Evolutionary conservation across 2,329 filamentous ascomycete genomes (phyloP).

Genomic region (Trichoderma cornu-damae): DNA sequence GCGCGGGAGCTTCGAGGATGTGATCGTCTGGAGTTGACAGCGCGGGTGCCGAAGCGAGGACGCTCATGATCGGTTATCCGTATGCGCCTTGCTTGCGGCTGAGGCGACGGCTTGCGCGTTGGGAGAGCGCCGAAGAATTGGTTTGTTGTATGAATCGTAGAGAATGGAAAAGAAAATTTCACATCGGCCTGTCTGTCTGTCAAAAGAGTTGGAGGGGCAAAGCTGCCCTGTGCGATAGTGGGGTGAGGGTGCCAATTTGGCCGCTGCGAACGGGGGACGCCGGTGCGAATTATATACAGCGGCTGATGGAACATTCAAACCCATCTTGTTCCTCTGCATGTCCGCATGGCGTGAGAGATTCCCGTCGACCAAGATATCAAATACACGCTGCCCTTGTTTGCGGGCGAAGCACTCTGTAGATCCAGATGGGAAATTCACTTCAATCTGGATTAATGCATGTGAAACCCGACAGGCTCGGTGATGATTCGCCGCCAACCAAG

Average conservation of each 20-base stretch:
- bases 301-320: too few species aligned
- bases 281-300: background rate
- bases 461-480: background rate
- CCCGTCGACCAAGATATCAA: background rate
- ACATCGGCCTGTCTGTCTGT: background rate
- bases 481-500: background rate
- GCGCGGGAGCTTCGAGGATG: slow-evolving; percentile 49
- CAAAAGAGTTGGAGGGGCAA: slow-evolving; percentile 17
- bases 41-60: slow-evolving; percentile 51
- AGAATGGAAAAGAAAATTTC: slow-evolving; percentile 12
- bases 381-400: background rate
- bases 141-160: too few species aligned
- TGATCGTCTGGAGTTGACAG: slow-evolving; percentile 61
- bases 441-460: background rate
- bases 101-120: background rate
- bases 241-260: slow-evolving; percentile 26
- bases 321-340: too few species aligned
- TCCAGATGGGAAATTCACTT: background rate
- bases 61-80: slow-evolving; percentile 37
- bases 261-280: accelerated
- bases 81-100: background rate
- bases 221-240: slow-evolving; percentile 28
- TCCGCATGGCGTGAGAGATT: too few species aligned
- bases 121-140: background rate
- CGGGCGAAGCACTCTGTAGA: background rate